Evolutionary conservation across 192 early-diverging fungal species (phyloP), one percentile per base, ranked within the genome.

Genomic region (Lobosporangium transversale): DNA sequence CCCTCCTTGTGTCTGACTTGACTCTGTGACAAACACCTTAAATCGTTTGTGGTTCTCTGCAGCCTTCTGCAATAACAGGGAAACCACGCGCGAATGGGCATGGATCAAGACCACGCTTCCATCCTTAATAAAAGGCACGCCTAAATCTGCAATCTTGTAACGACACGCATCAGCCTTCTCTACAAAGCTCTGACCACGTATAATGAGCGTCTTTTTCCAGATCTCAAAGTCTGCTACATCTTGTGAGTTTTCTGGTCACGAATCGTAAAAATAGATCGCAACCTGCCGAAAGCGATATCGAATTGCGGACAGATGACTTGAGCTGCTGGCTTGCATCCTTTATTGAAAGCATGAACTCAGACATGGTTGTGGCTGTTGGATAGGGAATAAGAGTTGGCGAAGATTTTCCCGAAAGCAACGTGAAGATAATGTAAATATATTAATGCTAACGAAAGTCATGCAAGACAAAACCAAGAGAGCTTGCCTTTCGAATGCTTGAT

Each of bases 81-180:
- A 95, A 14, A 98, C 93, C 1, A 96, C 94, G 6, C 97, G 89
- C 23, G 98, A 99, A 71, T 96, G 97, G 26, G 94, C 94, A 73
- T 99, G 98, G 20, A 99, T 85, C 27, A 99, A 82, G 63, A 99
- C 92, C 1, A 89, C 86, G 76, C 90, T 62, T 23, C 65, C 89
- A 61, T 95, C 93, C 56, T 90, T 89, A 51, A 95, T 89, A 70
- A 95, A 94, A 62, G 88, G 89, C 20, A 86, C 80, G 24, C 94
- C 93, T 47, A 90, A 75, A 51, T 85, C 88, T n/a, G 94, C 93
- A 54, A 94, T 89, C 59, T 84, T 87, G 35, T 91, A 86, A n/a
- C 93, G 87, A 59, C 85, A 90, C 48, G 79, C 80, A 26, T 85
- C 85, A 0, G 91, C 92, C 18, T 90, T 90, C 59, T 90, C 85